phyloP scores from a whole-genome alignment of 805 yeast species.

The Grigorovia jiainica region DNA sequence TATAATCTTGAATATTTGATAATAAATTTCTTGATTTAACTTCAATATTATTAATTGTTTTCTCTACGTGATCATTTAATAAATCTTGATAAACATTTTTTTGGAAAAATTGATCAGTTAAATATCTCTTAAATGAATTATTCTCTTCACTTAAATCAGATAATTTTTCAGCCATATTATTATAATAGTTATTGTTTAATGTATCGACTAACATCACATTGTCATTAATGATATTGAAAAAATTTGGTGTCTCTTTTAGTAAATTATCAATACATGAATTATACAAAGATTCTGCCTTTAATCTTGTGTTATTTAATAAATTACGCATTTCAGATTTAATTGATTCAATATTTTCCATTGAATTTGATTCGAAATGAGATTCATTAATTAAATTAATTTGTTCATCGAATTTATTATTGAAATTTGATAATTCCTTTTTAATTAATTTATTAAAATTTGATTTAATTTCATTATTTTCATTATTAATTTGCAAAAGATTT shows the following conservation, averaged over 20 bases:
- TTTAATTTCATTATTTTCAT: neutral
- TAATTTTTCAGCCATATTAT: constrained; percentile 18
- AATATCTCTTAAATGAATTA: constrained; percentile 23
- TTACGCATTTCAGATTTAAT: constrained; percentile 14
- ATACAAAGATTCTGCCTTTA: constrained; percentile 15
- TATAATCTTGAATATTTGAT: constrained; percentile 13
- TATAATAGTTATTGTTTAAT: constrained; percentile 11
- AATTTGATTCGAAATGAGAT: too few relatives aligned
- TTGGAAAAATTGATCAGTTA: constrained; percentile 24
- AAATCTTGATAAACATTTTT: constrained; percentile 17
- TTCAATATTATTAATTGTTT: constrained; percentile 19
- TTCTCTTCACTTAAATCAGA: constrained; percentile 27
- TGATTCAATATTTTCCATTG: constrained; percentile 11
- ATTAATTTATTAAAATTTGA: neutral
- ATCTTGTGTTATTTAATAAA: constrained; percentile 11
- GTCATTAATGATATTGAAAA: constrained; percentile 12
- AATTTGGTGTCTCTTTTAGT: constrained; percentile 15
- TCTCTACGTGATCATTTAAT: constrained; percentile 2
- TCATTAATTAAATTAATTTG: constrained; percentile 9
- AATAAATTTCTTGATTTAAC: constrained; percentile 16
- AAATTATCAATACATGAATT: constrained; percentile 18
- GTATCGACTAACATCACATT: constrained; percentile 14
- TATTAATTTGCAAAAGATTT: neutral
- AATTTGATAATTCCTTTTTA: neutral
- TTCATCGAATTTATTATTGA: neutral